A percentile compares a stretch with the other conserved stretches of the same genome.
Conservation (phyloP, 305 asterid genomes). For the Fraxinus floribunda region DNA sequence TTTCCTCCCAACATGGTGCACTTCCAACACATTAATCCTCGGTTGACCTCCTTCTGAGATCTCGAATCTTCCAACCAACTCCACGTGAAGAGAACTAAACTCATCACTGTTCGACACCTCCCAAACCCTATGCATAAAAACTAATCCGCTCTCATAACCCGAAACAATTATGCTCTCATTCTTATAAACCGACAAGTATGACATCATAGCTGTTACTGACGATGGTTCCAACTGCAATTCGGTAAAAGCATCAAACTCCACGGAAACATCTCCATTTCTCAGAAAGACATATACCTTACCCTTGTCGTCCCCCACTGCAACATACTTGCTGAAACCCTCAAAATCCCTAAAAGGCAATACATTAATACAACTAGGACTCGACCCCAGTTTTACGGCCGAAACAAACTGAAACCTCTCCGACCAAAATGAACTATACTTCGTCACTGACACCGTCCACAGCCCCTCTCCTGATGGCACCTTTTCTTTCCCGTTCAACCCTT, state of each 20-base stretch:
- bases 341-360: constrained; percentile 73
- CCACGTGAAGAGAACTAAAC: constrained; percentile 49
- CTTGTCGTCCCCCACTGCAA: constrained; percentile 71
- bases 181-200: constrained; percentile 66
- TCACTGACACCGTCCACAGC: constrained; percentile 41
- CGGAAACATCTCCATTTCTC: constrained; percentile 65
- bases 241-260: constrained; percentile 48
- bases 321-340: constrained; percentile 76
- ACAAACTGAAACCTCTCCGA: constrained; percentile 82
- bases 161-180: constrained; percentile 76
- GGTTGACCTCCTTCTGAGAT: constrained; percentile 41
- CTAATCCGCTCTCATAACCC: constrained; percentile 70
- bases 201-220: constrained; percentile 54
- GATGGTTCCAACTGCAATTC: constrained; percentile 30
- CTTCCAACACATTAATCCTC: constrained; percentile 50
- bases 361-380: constrained; percentile 60
- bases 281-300: constrained; percentile 62
- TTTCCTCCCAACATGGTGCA: constrained; percentile 82
- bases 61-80: constrained; percentile 48
- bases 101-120: constrained; percentile 67
- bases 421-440: constrained; percentile 76
- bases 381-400: constrained; percentile 75
- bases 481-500: constrained; percentile 23
- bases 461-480: constrained; percentile 25
- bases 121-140: constrained; percentile 75